These are phyloP conservation scores for Acidomyces sp. DNA, from an alignment of 495 filamentous ascomycete species.

Conservation along the genomic window DNA sequence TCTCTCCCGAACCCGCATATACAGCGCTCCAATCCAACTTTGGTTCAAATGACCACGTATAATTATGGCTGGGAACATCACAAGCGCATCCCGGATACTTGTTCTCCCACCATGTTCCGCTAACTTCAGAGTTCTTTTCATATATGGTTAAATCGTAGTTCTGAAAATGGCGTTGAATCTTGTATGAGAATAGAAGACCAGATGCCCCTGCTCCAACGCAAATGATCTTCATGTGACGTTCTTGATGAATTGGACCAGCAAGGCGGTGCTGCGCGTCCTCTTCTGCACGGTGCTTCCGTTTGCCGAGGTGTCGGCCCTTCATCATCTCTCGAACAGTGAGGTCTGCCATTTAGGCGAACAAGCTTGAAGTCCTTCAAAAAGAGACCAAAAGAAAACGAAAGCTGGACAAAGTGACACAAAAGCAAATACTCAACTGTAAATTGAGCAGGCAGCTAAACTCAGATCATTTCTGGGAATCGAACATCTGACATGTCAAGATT, in stretches of 20 bases:
- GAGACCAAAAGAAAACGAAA: no score
- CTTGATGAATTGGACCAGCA: conserved; percentile 11
- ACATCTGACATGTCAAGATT: no score
- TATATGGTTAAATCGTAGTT: conserved; percentile 24
- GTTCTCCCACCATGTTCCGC: conserved; percentile 27
- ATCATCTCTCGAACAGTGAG: conserved; percentile 8
- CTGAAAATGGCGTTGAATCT: conserved; percentile 24
- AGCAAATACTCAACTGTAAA: no score
- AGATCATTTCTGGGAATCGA: no score
- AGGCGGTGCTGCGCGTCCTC: conserved; percentile 11
- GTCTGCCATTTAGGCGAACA: no score
- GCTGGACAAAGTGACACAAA: no score
- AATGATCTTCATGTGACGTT: conserved; percentile 13
- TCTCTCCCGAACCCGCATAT: conserved; percentile 26
- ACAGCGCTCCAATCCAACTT: conserved; percentile 29
- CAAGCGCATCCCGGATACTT: conserved; percentile 27
- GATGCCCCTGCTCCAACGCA: no score
- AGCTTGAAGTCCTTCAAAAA: no score
- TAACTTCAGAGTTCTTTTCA: conserved; percentile 27
- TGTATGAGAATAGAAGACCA: conserved; percentile 25
- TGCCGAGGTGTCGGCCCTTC: conserved; percentile 3
- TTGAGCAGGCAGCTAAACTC: no score
- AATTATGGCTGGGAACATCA: conserved; percentile 27
- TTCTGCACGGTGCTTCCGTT: conserved; percentile 10
- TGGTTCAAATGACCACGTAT: conserved; percentile 26